These are phyloP conservation scores for Emmonsia crescens DNA, from an alignment of 2,329 filamentous ascomycete species.

Conservation along the genomic window DNA sequence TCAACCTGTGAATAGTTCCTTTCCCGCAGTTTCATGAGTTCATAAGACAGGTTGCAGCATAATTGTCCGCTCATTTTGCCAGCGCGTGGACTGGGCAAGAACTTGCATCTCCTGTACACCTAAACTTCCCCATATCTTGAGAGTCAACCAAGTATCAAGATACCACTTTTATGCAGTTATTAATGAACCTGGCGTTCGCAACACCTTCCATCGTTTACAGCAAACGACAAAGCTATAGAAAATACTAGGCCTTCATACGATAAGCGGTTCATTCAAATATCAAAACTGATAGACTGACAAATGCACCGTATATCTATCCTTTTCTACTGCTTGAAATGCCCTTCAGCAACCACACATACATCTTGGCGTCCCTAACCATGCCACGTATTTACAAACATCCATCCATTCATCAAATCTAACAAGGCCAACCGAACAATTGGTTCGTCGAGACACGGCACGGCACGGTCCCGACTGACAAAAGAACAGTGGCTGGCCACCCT, in stretches of 20 bases:
- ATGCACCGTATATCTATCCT: too few relatives aligned
- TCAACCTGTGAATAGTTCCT: not conserved
- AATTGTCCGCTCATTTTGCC: not conserved
- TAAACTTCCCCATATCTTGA: not conserved
- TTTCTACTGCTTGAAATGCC: too few relatives aligned
- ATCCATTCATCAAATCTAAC: too few relatives aligned
- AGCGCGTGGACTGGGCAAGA: not conserved
- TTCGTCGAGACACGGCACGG: not conserved
- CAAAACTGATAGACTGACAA: too few relatives aligned
- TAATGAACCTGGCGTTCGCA: too few relatives aligned
- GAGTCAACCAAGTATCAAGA: not conserved
- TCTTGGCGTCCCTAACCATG: too few relatives aligned
- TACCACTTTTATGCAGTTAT: too few relatives aligned
- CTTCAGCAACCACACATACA: too few relatives aligned
- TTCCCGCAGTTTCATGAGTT: not conserved
- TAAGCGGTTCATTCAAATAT: too few relatives aligned
- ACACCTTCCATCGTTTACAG: too few relatives aligned
- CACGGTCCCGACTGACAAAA: not conserved
- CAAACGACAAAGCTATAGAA: too few relatives aligned
- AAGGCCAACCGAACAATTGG: not conserved
- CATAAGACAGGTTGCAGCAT: not conserved
- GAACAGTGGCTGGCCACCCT: not conserved
- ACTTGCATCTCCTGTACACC: not conserved
- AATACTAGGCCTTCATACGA: too few relatives aligned
- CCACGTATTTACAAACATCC: not conserved